These are phyloP conservation scores for Bimuria novae-zelandiae DNA, from an alignment of 2,329 filamentous ascomycete genomes.

Conservation along the genomic window DNA sequence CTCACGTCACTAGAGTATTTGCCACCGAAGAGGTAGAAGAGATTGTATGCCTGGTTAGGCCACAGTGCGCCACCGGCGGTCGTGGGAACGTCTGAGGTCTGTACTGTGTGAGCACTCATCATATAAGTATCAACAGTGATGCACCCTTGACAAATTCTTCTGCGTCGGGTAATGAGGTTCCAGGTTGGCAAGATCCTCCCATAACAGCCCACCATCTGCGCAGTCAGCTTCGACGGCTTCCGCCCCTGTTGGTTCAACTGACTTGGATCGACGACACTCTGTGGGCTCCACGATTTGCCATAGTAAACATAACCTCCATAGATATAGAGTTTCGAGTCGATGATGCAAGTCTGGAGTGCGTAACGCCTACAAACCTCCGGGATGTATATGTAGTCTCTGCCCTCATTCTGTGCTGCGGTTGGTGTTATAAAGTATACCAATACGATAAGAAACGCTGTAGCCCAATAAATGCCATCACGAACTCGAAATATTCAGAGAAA, in stretches of 20 bases:
- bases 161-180: background rate
- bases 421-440: background rate
- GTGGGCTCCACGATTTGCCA: background rate
- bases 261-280: background rate
- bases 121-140: background rate
- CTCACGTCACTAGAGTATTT: background rate
- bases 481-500: background rate
- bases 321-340: background rate
- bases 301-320: background rate
- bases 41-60: background rate
- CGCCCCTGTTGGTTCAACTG: background rate
- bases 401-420: background rate
- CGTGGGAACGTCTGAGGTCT: background rate
- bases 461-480: background rate
- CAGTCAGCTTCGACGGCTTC: background rate
- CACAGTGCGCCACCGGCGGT: background rate
- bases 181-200: background rate
- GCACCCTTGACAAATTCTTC: background rate
- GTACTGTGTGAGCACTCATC: background rate
- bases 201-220: background rate
- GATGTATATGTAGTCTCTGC: background rate
- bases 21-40: background rate
- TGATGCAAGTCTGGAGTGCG: background rate
- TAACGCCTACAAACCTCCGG: background rate
- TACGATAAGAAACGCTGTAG: background rate